Base-by-base conservation (phyloP, 164 flowering plant species). In the Nymphaea colorata region DNA sequence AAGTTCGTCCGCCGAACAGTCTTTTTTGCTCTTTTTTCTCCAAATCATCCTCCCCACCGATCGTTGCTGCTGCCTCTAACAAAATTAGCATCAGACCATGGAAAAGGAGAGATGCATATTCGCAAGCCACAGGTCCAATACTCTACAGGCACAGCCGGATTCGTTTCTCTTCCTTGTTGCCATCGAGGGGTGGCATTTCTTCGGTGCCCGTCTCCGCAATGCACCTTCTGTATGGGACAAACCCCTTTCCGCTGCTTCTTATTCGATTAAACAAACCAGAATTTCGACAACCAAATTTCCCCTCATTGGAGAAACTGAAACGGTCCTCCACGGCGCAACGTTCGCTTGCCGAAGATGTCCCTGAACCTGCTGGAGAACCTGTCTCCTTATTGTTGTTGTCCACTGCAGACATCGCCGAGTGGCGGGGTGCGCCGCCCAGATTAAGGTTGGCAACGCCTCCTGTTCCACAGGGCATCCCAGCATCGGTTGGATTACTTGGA, bases 191-290 rank as follows among this genome's bases (percentile, higher is more conserved):
- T 53, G 64, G 67, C 4, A 79, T 69, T 44, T 78, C 71, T 43
- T 64, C 72, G 17, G 64, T 44, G n/a, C 77, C 83, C 65, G 76
- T 76, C 67, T 78, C 85, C 5, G 82, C 79, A 43, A 79, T 59
- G 68, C 83, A 79, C 76, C 87, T 85, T 70, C 83, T 88, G 64
- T 88, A 88, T 3, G 93, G 94, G 16, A 86, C 75, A 67, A 88
- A 88, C 6, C 94, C 94, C 77, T 76, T 83, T 53, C 4, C 36
- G 45, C 72, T 18, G 41, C 65, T 75, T 12, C 71, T 62, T 0
- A 70, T 67, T 65, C 51, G 60, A 41, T 61, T 61, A 4, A 17
- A 17, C 41, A 61, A 61, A 61, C 64, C 25, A 10, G 57, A 51
- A 51, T 15, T 51, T 51, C 14, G 12, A 51, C 12, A 15, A 5